A percentile compares a stretch with the other conserved stretches of the same genome.
These are phyloP conservation scores for Blastocystis sp. DNA, from an alignment of 352 stramenopile species.

Conservation along the genomic window DNA sequence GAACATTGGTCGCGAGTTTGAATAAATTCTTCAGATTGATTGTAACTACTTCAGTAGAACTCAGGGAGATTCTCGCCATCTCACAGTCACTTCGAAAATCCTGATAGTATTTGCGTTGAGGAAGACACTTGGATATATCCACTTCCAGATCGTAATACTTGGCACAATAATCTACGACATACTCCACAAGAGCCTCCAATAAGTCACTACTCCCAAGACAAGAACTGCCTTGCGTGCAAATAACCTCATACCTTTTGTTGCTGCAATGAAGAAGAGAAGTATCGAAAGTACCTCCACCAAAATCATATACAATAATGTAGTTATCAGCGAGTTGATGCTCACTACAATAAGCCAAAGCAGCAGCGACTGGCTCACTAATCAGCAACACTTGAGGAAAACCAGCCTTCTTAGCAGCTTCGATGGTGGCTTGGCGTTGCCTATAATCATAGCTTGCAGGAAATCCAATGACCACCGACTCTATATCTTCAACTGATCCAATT, in stretches of 20 bases:
- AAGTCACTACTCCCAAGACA: slow-evolving; percentile 79
- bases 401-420: not conserved
- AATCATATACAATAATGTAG: slow-evolving; percentile 68
- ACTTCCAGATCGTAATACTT: not conserved
- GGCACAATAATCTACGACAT: not conserved
- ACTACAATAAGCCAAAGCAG: not conserved
- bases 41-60: not conserved
- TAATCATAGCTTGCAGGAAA: not conserved
- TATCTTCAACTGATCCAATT: not conserved
- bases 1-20: not conserved
- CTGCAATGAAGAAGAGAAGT: slow-evolving; percentile 64
- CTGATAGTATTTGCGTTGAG: not conserved
- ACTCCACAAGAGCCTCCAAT: slow-evolving; percentile 61
- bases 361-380: slow-evolving; percentile 13
- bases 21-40: not conserved
- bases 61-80: not conserved
- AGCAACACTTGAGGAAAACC: not conserved
- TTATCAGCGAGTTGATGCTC: not conserved
- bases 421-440: not conserved
- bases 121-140: not conserved
- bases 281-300: slow-evolving; percentile 73
- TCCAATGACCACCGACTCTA: not conserved
- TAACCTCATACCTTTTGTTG: slow-evolving; percentile 67
- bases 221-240: slow-evolving; percentile 75
- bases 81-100: not conserved